phyloP scores from a whole-genome alignment of 495 filamentous ascomycete species.

The Parmelia sp. region DNA sequence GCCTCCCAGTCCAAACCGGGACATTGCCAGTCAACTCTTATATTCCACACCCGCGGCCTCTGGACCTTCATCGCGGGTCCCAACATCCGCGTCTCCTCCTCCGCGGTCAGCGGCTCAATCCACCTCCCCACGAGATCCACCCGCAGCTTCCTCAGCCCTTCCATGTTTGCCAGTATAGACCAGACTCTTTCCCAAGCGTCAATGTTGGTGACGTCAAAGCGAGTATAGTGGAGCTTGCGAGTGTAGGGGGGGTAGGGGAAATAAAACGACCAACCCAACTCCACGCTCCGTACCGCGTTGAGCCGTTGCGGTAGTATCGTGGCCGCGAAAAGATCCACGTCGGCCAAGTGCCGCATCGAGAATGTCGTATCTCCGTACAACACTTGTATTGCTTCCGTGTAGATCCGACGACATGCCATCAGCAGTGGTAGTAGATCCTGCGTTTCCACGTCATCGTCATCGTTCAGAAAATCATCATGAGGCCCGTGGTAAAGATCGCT shows the following conservation, averaged over 20 bases:
- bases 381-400: background rate
- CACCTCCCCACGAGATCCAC: background rate
- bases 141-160: background rate
- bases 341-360: background rate
- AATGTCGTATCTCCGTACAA: background rate
- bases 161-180: background rate
- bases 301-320: conserved; percentile 6
- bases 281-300: background rate
- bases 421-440: background rate
- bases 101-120: background rate
- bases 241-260: background rate
- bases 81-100: background rate
- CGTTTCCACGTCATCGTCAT: background rate
- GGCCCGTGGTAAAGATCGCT: background rate
- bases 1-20: background rate
- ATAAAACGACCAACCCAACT: background rate
- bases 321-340: background rate
- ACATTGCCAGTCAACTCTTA: background rate
- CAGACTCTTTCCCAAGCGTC: background rate
- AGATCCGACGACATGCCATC: conserved; percentile 1
- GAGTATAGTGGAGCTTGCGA: too few species aligned
- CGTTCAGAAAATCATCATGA: background rate
- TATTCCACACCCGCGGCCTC: background rate
- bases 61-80: background rate
- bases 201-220: background rate